A percentile compares a stretch with the other conserved stretches of the same genome.
Conservation (phyloP, 148 eudicot species). For the Simmondsia chinensis region DNA sequence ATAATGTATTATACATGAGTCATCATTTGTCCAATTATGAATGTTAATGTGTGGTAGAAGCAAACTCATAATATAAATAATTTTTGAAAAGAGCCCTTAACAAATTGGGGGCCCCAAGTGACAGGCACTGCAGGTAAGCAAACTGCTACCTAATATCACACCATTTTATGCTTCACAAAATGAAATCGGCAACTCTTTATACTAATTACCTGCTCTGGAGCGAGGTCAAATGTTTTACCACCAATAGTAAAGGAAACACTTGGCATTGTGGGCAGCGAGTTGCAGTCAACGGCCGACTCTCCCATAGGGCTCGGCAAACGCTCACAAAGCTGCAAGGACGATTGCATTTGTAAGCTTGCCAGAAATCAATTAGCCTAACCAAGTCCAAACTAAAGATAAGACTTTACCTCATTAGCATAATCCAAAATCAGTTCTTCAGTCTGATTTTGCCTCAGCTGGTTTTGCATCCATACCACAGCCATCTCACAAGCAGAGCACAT, state of each 20-base stretch:
- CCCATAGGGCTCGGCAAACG: constrained; percentile 88
- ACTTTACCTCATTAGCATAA: constrained; percentile 58
- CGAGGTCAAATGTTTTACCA: constrained; percentile 62
- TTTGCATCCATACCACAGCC: constrained; percentile 92
- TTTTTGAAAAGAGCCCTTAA: no score
- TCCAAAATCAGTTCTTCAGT: constrained; percentile 58
- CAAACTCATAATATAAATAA: no score
- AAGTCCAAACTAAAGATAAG: background rate
- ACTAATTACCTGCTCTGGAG: constrained; percentile 64
- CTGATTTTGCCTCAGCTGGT: constrained; percentile 50
- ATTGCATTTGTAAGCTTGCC: constrained; percentile 8
- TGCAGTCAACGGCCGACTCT: constrained; percentile 78
- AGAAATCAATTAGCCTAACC: background rate
- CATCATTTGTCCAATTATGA: no score
- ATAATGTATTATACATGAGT: no score
- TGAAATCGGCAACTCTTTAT: no score
- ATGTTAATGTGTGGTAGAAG: no score
- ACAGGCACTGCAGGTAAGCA: background rate
- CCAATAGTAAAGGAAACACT: constrained; percentile 66
- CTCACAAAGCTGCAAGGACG: constrained; percentile 61
- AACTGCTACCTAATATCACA: background rate
- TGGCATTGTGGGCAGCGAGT: constrained; percentile 60
- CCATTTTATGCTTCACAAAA: background rate
- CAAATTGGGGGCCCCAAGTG: no score
- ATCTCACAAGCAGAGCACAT: constrained; percentile 69